phyloP scores from a whole-genome alignment of 306 rosid genomes.

The Citrullus amarus region DNA sequence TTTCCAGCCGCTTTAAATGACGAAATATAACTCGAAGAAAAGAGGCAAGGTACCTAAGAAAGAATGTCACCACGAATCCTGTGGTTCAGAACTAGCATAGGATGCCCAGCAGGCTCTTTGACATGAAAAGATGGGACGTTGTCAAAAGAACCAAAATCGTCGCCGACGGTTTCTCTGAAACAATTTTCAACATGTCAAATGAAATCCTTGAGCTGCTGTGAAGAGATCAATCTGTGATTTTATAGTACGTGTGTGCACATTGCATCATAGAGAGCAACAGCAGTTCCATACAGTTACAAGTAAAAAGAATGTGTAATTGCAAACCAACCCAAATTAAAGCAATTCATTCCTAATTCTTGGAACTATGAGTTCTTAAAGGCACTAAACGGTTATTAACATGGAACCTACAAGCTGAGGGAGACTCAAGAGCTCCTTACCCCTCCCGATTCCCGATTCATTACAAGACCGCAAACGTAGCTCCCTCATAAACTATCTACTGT shows the following conservation, averaged over 20 bases:
- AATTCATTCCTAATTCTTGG: not conserved
- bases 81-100: not conserved
- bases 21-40: not conserved
- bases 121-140: not conserved
- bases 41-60: conserved; percentile 4
- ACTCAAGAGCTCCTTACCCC: not conserved
- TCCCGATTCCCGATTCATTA: not conserved
- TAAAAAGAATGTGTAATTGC: not conserved
- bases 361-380: no score
- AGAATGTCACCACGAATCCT: not conserved
- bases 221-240: not conserved
- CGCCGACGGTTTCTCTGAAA: conserved; percentile 5
- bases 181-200: not conserved
- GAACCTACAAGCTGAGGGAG: not conserved
- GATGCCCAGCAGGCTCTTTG: not conserved
- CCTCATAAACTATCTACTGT: not conserved
- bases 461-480: not conserved
- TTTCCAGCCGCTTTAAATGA: not conserved
- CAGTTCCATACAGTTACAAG: not conserved
- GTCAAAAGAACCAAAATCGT: conserved; percentile 7
- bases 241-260: not conserved
- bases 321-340: not conserved
- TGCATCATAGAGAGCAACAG: not conserved
- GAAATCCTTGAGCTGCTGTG: not conserved
- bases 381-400: not conserved